Percentiles rank a stretch among this genome's conserved stretches.
Evolutionary conservation across 2,329 filamentous ascomycete genomes (phyloP).

Genomic region (Ascochyta clinopodiicola): DNA sequence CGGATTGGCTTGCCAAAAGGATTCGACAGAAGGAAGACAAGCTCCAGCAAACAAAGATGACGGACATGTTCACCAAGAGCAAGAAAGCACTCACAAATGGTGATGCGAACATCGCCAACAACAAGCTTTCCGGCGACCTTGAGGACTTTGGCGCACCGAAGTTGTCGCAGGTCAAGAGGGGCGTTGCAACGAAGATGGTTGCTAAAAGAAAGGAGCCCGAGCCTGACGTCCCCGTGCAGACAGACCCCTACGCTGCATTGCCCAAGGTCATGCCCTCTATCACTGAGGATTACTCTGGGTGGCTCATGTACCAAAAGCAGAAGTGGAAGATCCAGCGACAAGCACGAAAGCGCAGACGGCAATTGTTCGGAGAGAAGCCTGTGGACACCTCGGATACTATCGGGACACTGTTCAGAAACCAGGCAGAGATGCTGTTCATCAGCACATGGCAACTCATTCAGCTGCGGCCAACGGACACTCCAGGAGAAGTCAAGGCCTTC

Average conservation of each 20-base stretch:
- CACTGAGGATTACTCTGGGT: slow-evolving; percentile 84
- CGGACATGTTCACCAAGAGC: slow-evolving; percentile 80
- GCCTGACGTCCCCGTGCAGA: slow-evolving; percentile 59
- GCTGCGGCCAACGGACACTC: slow-evolving; percentile 79
- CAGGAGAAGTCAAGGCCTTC: slow-evolving; percentile 85
- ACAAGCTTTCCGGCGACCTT: slow-evolving; percentile 68
- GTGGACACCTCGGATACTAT: slow-evolving; percentile 65
- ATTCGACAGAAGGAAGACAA: slow-evolving; percentile 97
- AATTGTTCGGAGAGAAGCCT: slow-evolving; percentile 88
- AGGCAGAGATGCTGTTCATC: slow-evolving; percentile 87
- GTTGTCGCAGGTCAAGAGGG: slow-evolving; percentile 51
- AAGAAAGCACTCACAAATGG: slow-evolving; percentile 77
- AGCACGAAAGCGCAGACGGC: slow-evolving; percentile 80
- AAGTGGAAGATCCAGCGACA: slow-evolving; percentile 99
- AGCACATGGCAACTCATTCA: slow-evolving; percentile 96
- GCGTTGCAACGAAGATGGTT: slow-evolving; percentile 52
- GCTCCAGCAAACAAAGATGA: slow-evolving; percentile 99
- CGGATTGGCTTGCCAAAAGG: slow-evolving; percentile 92
- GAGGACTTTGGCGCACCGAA: slow-evolving; percentile 78
- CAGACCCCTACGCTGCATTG: slow-evolving; percentile 81
- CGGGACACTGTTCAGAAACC: slow-evolving; percentile 82
- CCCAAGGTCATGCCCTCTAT: slow-evolving; percentile 85
- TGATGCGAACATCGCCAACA: slow-evolving; percentile 66
- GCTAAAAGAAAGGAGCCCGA: slow-evolving; percentile 59
- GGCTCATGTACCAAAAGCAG: slow-evolving; percentile 93